Evolutionary conservation across 2,329 filamentous ascomycete species (phyloP), one percentile per base, ranked within the genome.

Genomic region (Alternaria solani): DNA sequence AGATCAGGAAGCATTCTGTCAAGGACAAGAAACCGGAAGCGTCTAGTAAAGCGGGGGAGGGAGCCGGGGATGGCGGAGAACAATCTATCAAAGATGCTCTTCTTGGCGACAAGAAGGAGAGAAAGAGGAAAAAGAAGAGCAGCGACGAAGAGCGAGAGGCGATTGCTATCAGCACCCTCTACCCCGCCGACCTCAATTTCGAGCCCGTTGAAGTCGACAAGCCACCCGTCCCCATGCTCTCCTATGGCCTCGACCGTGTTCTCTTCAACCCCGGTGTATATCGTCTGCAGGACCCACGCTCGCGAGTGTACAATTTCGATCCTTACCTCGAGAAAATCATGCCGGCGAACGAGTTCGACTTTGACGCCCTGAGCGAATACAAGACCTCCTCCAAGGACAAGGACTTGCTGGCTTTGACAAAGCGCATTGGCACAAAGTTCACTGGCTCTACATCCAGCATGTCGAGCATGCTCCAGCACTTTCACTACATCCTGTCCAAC

Each of bases 361-460:
- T 96, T 77, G 86, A 91, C 59, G 89, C 93, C 4, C 79, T 99
- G 55, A 92, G 91, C 76, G 85, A 89, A 64, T 99, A 97, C 78
- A 88, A 97, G 65, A 97, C 94, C 0, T 97, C 95, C 0, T 98
- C 94, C 9, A 89, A 91, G 75, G 95, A 99, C 74, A 79, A 81
- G 6, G 87, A 84, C 5, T 83, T 99, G 12, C 85, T 89, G n/a
- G 76, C 84, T 1, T 86, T 95, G 42, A 91, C 92, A 2, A 82
- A 84, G 51, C 79, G 88, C 55, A 79, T 91, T 61, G 81, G 84
- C 12, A 93, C 89, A 76, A 96, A 91, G 74, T 99, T 96, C 74
- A 90, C 93, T 11, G 95, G 95, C 9, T 99, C 95, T 12, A 98
- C 95, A 0, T 99, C 95, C 2, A 98, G 94, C 79, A 97, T 97